Base-by-base conservation (phyloP, 352 stramenopile species). In the Globisporangium polare region DNA sequence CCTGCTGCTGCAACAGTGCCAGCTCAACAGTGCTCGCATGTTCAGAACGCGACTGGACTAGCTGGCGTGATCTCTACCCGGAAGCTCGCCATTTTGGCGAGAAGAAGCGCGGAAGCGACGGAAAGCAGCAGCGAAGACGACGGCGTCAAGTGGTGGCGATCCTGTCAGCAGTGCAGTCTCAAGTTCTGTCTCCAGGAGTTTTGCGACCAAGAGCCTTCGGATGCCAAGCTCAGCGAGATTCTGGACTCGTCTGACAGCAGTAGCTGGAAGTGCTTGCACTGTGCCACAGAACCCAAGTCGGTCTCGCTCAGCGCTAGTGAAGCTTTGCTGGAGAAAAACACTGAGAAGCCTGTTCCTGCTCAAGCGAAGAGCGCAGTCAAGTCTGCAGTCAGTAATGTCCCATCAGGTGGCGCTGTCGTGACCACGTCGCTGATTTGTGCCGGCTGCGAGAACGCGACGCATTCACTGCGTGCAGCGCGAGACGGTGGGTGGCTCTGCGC, bases 171-270 rank as follows among this genome's bases (percentile, higher is more conserved):
- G 10, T 83, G 75, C 50, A 63, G 66, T 27, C 45, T 31, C 18
- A 67, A 52, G 1, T 83, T 79, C 58, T 83, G 70, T 54, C 41
- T 83, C 24, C 60, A 77, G 17, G 75, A 83, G 41, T 81, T 83
- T 58, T 75, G 63, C 33, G 68, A 80, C 45, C 46, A 49, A 12
- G 47, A 74, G 20, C 45, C 47, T 45, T 67, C 52, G 7, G 75
- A 83, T 50, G n/a, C 41, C 10, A 68, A 24, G 24, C 29, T 79
- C 26, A 55, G 67, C 0, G 58, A 67, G 10, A 46, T 78, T 18
- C 18, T 75, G 24, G 42, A 12, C 43, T 26, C 26, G 6, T 24
- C 37, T 5, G 5, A 49, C 17, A 49, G 4, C n/a, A 60, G 13
- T 52, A 17, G 3, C 24, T 60, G 54, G 54, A 35, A n/a, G 15